Percentiles rank a stretch among this genome's conserved stretches.
Evolutionary conservation across 495 filamentous ascomycete genomes (phyloP).

Genomic region (Oleoguttula mirabilis): DNA sequence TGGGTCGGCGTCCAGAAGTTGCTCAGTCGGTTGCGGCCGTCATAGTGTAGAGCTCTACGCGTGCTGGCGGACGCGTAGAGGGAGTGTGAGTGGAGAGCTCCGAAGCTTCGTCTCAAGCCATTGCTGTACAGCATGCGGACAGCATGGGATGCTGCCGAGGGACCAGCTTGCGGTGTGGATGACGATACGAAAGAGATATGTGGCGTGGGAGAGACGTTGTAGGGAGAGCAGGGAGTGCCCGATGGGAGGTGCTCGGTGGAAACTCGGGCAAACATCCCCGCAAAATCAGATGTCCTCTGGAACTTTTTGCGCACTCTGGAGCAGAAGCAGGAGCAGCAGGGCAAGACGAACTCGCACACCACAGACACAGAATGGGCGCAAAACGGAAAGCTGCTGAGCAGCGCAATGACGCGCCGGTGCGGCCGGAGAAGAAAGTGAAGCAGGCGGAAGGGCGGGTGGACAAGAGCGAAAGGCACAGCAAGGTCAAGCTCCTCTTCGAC

Average conservation of each 20-base stretch:
- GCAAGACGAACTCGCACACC: too few species aligned
- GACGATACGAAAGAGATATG: too few species aligned
- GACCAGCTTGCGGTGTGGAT: too few species aligned
- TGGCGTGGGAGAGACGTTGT: too few species aligned
- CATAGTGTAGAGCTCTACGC: slow-evolving; percentile 18
- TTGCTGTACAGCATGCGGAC: slow-evolving; percentile 8
- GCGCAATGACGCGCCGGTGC: not conserved
- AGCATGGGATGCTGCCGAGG: not conserved
- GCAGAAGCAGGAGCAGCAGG: too few species aligned
- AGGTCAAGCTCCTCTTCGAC: slow-evolving; percentile 37
- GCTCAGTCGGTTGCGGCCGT: slow-evolving; percentile 53
- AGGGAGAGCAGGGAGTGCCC: too few species aligned
- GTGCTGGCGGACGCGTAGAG: too few species aligned
- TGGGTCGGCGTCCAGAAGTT: slow-evolving; percentile 67
- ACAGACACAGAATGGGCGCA: too few species aligned
- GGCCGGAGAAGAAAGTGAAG: slow-evolving; percentile 12
- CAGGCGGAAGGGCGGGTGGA: not conserved
- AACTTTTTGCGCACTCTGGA: too few species aligned
- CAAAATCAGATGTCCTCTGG: too few species aligned
- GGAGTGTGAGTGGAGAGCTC: not conserved
- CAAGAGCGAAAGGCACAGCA: not conserved
- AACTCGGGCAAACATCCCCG: too few species aligned
- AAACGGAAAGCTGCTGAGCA: slow-evolving; percentile 9
- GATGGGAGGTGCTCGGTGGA: too few species aligned
- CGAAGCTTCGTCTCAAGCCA: slow-evolving; percentile 5